These are phyloP conservation scores for Leishmania mexicana DNA, from an alignment of 208 protist genomes.

Conservation along the genomic window DNA sequence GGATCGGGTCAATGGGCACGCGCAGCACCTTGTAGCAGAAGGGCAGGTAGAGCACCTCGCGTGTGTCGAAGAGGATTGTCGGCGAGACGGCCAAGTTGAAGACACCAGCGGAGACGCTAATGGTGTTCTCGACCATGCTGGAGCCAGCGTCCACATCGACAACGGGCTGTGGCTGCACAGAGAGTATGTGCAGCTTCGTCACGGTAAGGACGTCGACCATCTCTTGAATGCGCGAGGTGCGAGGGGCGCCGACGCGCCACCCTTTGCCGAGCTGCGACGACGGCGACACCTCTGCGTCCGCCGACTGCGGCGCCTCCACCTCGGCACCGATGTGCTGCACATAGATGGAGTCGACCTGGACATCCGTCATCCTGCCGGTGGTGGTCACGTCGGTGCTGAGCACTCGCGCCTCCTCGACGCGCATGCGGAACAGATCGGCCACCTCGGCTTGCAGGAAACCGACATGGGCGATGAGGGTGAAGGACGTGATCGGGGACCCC, in stretches of 20 bases:
- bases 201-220: constrained; percentile 38
- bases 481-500: constrained; percentile 8
- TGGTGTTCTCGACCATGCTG: constrained; percentile 48
- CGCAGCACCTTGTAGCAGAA: constrained; percentile 78
- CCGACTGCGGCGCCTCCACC: constrained; percentile 21
- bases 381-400: constrained; percentile 26
- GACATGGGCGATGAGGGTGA: constrained; percentile 24
- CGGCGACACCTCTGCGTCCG: not conserved
- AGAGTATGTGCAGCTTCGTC: constrained; percentile 26
- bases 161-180: constrained; percentile 19
- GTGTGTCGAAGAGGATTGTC: constrained; percentile 72
- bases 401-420: constrained; percentile 27
- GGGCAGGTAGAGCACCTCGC: constrained; percentile 77
- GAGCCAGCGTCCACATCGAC: constrained; percentile 31
- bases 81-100: constrained; percentile 61
- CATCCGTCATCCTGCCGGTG: constrained; percentile 15
- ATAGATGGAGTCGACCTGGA: constrained; percentile 15
- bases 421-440: constrained; percentile 41
- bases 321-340: constrained; percentile 53
- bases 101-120: constrained; percentile 39
- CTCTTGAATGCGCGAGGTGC: constrained; percentile 36
- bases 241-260: not conserved
- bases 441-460: constrained; percentile 39
- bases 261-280: not conserved
- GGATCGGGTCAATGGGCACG: constrained; percentile 60